Evolutionary conservation across 768 basidiomycete genomes (phyloP).

Genomic region (Termitomyces heimii): DNA sequence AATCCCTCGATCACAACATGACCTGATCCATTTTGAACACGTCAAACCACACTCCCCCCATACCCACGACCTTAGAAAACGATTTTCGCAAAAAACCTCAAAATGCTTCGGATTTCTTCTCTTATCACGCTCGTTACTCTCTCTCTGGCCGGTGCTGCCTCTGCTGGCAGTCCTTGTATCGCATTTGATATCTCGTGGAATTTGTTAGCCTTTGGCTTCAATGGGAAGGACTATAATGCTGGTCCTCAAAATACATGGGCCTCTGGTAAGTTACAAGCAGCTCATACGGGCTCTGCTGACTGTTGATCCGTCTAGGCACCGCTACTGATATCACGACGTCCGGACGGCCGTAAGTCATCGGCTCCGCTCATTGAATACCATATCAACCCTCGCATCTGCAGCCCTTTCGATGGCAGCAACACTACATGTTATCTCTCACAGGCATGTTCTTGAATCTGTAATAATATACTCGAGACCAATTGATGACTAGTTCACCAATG

Average conservation of each 20-base stretch:
- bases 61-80: not conserved
- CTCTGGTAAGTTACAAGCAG: slow-evolving; percentile 30
- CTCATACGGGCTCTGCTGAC: not conserved
- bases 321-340: slow-evolving; percentile 65
- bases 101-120: slow-evolving; percentile 12
- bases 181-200: slow-evolving; percentile 81
- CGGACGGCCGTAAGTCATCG: slow-evolving; percentile 60
- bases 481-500: slow-evolving; percentile 64
- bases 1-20: not conserved
- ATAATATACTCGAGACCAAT: not conserved
- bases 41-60: not conserved
- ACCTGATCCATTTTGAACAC: not conserved
- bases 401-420: slow-evolving; percentile 59
- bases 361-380: not conserved
- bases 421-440: slow-evolving; percentile 72
- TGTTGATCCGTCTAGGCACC: slow-evolving; percentile 27
- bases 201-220: slow-evolving; percentile 79
- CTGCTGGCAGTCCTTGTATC: slow-evolving; percentile 42
- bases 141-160: slow-evolving; percentile 12
- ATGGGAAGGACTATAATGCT: slow-evolving; percentile 79
- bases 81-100: not conserved
- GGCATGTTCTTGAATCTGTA: slow-evolving; percentile 24
- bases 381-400: slow-evolving; percentile 16
- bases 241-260: slow-evolving; percentile 69
- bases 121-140: slow-evolving; percentile 16